Base-by-base conservation (phyloP, 352 stramenopile genomes). In the Phytopythium boreale region DNA sequence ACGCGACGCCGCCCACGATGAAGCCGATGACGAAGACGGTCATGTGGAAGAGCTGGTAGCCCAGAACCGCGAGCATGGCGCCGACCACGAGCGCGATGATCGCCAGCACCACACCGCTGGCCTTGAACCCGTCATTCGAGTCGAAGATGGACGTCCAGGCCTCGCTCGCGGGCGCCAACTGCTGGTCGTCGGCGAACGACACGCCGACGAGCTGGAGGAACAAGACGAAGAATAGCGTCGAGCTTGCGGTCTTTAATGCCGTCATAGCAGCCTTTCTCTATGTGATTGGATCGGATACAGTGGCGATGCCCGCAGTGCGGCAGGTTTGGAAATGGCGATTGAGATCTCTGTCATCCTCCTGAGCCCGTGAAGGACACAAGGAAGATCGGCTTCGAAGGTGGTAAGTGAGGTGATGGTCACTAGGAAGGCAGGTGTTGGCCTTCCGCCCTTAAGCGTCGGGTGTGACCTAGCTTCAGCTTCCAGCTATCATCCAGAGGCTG, bases 11-110 rank as follows among this genome's bases (percentile, higher is more conserved):
- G 14, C 69, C 69, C 11, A 70, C 62, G 43, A 70, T 60, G 62
- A 76, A 76, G 31, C 62, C 66, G 52, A 76, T 62, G 24, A 76
- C 60, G 27, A 84, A 82, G 19, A 84, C 63, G 24, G 73, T 59
- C 22, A 60, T 59, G n/a, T 75, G 70, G 60, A 87, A 78, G 44
- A 82, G 58, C 31, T 74, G 72, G 67, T 88, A 87, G 26, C 79
- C 79, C 2, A 67, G 61, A 2, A 83, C 22, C 27, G 70, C 74
- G 50, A 87, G 53, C 56, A 85, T 49, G 6, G 63, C 39, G 17
- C 79, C 79, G 20, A 70, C 50, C 22, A 46, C 65, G 34, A 85
- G 71, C 31, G 74, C 73, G 2, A 72, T 27, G 20, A 77, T 56
- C 11, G 77, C 76, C 29, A 81, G 41, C 27, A 88, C 60, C 24